Conservation (phyloP, 2,329 filamentous ascomycete genomes). For the Alternaria atra region DNA sequence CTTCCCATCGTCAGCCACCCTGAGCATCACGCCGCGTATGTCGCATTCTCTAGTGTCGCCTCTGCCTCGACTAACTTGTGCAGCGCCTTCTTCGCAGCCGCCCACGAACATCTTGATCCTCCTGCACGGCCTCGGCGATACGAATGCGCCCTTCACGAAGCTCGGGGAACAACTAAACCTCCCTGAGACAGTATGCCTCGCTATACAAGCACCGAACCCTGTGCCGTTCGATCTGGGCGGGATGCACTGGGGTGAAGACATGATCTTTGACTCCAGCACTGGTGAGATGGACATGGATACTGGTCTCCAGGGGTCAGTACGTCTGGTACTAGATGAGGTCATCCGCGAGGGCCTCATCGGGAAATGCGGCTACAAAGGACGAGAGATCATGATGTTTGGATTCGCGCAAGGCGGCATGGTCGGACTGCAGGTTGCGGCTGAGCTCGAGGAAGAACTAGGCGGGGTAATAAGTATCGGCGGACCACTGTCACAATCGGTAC, state of each 20-base stretch:
- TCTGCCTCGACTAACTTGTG: conserved; percentile 24
- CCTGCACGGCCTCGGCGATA: conserved; percentile 86
- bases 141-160: conserved; percentile 70
- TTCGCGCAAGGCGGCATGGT: conserved; percentile 68
- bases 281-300: conserved; percentile 65
- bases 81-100: conserved; percentile 59
- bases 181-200: conserved; percentile 78
- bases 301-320: conserved; percentile 57
- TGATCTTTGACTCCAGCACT: conserved; percentile 62
- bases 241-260: conserved; percentile 70
- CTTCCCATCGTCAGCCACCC: conserved; percentile 52
- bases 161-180: conserved; percentile 75
- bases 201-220: conserved; percentile 74
- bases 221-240: conserved; percentile 74
- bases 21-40: conserved; percentile 59
- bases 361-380: conserved; percentile 59
- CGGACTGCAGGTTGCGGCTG: conserved; percentile 57
- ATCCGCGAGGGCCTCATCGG: conserved; percentile 56
- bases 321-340: conserved; percentile 55
- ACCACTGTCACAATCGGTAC: conserved; percentile 57
- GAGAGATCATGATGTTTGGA: conserved; percentile 64
- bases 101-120: conserved; percentile 80
- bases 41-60: neutral
- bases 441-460: conserved; percentile 56
- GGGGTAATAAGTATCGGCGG: conserved; percentile 73